phyloP scores from a whole-genome alignment of 441 rosid species.

The Aquilaria agallochum region DNA sequence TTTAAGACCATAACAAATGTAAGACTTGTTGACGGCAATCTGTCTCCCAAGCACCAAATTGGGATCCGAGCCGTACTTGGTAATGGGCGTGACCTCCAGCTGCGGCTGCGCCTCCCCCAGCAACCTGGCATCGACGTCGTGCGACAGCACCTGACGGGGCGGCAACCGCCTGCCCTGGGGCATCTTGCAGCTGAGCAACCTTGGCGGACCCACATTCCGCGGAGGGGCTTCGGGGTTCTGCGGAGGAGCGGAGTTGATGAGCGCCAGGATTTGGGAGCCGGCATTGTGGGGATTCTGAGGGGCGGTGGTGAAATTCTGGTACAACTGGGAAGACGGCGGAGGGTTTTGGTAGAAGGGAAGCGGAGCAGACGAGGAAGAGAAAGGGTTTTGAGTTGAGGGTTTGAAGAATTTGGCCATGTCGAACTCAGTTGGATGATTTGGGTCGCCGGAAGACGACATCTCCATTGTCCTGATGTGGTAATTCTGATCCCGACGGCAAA shows the following conservation, averaged over 20 bases:
- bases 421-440: constrained; percentile 32
- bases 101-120: constrained; percentile 54
- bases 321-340: constrained; percentile 46
- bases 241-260: constrained; percentile 33
- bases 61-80: constrained; percentile 81
- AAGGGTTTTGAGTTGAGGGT: constrained; percentile 23
- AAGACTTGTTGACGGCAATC: constrained; percentile 77
- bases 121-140: constrained; percentile 45
- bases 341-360: constrained; percentile 34
- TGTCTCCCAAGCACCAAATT: constrained; percentile 75
- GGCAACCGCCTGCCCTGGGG: constrained; percentile 49
- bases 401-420: constrained; percentile 40
- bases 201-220: constrained; percentile 21
- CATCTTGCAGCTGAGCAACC: constrained; percentile 41
- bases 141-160: constrained; percentile 34
- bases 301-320: constrained; percentile 25
- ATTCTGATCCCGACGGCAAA: too few relatives aligned
- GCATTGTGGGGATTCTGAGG: constrained; percentile 40
- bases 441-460: constrained; percentile 36
- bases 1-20: constrained; percentile 89
- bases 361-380: constrained; percentile 27
- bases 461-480: too few relatives aligned
- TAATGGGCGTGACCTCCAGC: constrained; percentile 73
- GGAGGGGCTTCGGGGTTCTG: constrained; percentile 12
- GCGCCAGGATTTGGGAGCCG: constrained; percentile 72